phyloP scores from a whole-genome alignment of 2,329 filamentous ascomycete genomes.

The Phaeophleospora eucalypticola region DNA sequence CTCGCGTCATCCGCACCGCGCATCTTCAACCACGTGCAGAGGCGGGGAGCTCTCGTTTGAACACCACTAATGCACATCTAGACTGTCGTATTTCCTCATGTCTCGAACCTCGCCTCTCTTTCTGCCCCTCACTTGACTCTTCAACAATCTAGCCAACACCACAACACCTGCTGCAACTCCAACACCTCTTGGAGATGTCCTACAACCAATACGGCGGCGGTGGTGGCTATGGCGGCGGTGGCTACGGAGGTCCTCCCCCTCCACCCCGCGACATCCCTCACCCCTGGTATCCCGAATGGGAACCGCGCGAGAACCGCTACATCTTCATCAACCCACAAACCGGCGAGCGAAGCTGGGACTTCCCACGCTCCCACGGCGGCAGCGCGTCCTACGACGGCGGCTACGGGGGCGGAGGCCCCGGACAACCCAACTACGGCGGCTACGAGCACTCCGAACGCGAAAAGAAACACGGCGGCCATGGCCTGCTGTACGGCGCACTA shows the following conservation, averaged over 20 bases:
- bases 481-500: conserved; percentile 36
- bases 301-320: conserved; percentile 39
- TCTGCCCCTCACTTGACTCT: background rate
- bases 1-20: no score
- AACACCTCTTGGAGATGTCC: background rate
- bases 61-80: no score
- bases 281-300: conserved; percentile 46
- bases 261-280: conserved; percentile 35
- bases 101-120: background rate
- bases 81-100: background rate
- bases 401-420: conserved; percentile 22
- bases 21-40: no score
- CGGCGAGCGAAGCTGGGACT: conserved; percentile 41
- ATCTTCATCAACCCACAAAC: conserved; percentile 47
- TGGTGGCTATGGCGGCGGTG: conserved; percentile 8
- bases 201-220: background rate
- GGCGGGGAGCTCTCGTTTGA: no score
- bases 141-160: background rate
- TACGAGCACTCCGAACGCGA: conserved; percentile 12
- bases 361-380: conserved; percentile 27
- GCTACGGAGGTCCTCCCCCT: conserved; percentile 6
- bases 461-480: conserved; percentile 27
- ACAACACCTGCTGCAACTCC: background rate
- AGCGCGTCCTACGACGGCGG: conserved; percentile 15
- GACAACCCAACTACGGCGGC: conserved; percentile 15